Conservation (phyloP, 805 yeast genomes). For the Cyberlindnera xishuangbannaensis region DNA sequence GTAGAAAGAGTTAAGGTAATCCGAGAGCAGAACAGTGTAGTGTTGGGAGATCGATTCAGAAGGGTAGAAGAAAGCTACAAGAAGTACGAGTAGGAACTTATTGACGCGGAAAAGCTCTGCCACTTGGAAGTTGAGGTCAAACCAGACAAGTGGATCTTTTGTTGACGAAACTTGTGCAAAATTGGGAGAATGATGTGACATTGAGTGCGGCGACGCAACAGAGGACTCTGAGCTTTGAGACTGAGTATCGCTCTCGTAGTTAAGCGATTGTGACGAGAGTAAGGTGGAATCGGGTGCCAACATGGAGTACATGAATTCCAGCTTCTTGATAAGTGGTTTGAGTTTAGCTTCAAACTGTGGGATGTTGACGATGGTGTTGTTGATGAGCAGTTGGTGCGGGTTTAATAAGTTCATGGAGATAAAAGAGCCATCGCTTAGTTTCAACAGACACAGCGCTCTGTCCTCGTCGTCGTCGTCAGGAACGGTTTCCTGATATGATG, state of each 20-base stretch:
- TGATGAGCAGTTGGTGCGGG: slow-evolving; percentile 8
- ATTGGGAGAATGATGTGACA: background rate
- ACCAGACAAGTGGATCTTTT: slow-evolving; percentile 8
- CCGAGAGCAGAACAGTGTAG: slow-evolving; percentile 11
- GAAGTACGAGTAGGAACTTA: slow-evolving; percentile 15
- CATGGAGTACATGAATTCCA: slow-evolving; percentile 5
- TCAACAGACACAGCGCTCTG: slow-evolving; percentile 9
- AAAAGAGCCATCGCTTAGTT: slow-evolving; percentile 9
- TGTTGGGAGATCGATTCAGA: slow-evolving; percentile 4
- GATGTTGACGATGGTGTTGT: slow-evolving; percentile 12
- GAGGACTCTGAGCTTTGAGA: slow-evolving; percentile 11
- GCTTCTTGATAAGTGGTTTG: slow-evolving; percentile 3
- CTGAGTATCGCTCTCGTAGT: slow-evolving; percentile 11
- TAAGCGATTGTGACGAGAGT: slow-evolving; percentile 2
- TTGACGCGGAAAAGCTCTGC: slow-evolving; percentile 14
- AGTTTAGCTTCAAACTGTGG: slow-evolving; percentile 13
- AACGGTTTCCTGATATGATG: background rate
- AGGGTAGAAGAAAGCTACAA: slow-evolving; percentile 16
- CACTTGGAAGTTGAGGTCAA: slow-evolving; percentile 15
- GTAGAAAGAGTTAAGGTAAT: slow-evolving; percentile 23
- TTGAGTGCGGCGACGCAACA: slow-evolving; percentile 12
- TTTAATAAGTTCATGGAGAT: slow-evolving; percentile 8
- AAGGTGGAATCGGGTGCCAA: slow-evolving; percentile 5
- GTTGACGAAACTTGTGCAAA: background rate
- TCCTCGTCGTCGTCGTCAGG: slow-evolving; percentile 3